Conservation (phyloP, 140 eudicot species). For the Oenanthe javanica region DNA sequence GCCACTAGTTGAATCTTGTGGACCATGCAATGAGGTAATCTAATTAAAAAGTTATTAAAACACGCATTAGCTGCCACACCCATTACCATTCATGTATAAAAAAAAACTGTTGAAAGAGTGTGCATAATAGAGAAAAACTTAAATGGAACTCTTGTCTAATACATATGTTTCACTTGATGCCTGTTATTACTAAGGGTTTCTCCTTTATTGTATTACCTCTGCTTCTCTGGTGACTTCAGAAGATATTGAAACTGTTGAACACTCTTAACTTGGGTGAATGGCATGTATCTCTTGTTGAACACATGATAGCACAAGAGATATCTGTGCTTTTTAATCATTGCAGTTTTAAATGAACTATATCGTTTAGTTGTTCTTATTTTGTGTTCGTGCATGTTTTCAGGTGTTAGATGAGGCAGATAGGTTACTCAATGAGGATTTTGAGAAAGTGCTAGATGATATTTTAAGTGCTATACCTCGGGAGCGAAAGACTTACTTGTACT, state of each 20-base stretch:
- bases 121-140: neutral
- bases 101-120: neutral
- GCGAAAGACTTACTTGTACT: constrained; percentile 69
- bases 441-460: constrained; percentile 68
- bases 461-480: constrained; percentile 79
- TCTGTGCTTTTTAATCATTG: neutral
- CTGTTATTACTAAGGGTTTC: neutral
- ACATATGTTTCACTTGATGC: neutral
- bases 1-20: neutral
- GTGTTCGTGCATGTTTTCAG: constrained; percentile 24
- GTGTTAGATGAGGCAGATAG: constrained; percentile 96
- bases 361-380: neutral
- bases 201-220: neutral
- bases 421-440: constrained; percentile 78
- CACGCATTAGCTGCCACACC: neutral
- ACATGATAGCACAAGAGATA: neutral
- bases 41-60: neutral
- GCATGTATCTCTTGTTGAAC: neutral
- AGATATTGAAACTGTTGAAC: too few species aligned
- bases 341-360: neutral
- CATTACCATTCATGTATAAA: neutral
- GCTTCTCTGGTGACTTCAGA: neutral
- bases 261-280: neutral
- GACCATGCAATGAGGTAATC: neutral
- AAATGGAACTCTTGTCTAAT: neutral